Evolutionary conservation across 148 eudicot species (phyloP).

Genomic region (Vaccinium corymbosum): DNA sequence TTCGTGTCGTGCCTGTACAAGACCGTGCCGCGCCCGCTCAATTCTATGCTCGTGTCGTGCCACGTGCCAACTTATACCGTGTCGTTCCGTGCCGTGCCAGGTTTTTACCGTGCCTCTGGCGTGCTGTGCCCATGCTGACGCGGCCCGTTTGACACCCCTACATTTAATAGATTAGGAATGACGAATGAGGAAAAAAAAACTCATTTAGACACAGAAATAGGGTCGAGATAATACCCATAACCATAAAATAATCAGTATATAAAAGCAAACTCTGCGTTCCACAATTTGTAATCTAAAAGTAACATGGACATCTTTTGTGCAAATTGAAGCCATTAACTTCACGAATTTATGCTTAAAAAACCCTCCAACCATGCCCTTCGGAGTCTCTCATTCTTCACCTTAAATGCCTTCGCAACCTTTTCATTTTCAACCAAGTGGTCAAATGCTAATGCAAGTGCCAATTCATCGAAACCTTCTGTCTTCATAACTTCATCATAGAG

Average conservation of each 20-base stretch:
- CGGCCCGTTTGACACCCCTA: too few relatives aligned
- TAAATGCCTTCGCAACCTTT: neutral
- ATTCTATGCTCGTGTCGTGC: too few relatives aligned
- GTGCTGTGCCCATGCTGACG: too few relatives aligned
- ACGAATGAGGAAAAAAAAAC: too few relatives aligned
- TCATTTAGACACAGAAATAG: neutral
- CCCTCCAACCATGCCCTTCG: constrained; percentile 19
- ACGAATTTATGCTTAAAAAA: constrained; percentile 1
- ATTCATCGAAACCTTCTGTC: too few relatives aligned
- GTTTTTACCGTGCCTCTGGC: too few relatives aligned
- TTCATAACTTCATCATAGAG: neutral
- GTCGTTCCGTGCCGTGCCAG: too few relatives aligned
- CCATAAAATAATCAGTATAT: neutral
- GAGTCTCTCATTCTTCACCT: constrained; percentile 21
- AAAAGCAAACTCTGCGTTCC: neutral
- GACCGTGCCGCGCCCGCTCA: too few relatives aligned
- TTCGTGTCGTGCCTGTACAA: too few relatives aligned
- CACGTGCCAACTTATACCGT: too few relatives aligned
- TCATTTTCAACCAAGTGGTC: neutral
- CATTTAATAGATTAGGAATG: too few relatives aligned
- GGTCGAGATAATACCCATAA: neutral
- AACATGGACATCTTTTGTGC: neutral
- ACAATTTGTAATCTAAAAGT: neutral
- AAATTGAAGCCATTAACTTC: neutral
- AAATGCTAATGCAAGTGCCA: neutral